Conservation (phyloP, 148 eudicot species). For the Arctostaphylos glauca region DNA sequence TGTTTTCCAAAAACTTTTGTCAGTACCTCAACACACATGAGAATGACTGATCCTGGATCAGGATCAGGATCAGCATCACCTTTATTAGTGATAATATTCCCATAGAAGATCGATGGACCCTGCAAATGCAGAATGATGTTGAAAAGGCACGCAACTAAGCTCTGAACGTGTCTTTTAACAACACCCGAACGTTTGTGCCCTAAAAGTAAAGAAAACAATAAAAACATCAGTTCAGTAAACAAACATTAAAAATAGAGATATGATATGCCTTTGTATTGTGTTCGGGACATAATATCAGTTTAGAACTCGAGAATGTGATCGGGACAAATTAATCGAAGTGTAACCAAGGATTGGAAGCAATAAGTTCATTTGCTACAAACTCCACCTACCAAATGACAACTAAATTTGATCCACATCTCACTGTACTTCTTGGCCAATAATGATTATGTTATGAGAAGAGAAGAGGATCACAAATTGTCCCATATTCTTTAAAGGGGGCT, state of each 20-base stretch:
- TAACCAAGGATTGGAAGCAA: not conserved
- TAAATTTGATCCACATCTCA: not conserved
- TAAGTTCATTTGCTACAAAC: not conserved
- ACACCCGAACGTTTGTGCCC: slow-evolving; percentile 55
- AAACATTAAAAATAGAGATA: not conserved
- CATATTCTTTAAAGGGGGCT: not conserved
- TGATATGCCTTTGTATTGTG: not conserved
- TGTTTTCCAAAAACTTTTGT: slow-evolving; percentile 69
- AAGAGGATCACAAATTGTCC: not conserved
- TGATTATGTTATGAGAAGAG: no score
- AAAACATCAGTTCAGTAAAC: not conserved
- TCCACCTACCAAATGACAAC: not conserved
- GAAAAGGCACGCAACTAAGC: slow-evolving; percentile 63
- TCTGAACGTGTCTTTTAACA: slow-evolving; percentile 55
- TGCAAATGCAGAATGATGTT: slow-evolving; percentile 77
- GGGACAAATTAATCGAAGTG: not conserved
- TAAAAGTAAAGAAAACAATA: slow-evolving; percentile 40
- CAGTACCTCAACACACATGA: slow-evolving; percentile 80
- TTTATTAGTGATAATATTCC: slow-evolving; percentile 17
- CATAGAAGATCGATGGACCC: slow-evolving; percentile 54
- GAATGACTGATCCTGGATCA: slow-evolving; percentile 75
- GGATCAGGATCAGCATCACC: slow-evolving; percentile 57
- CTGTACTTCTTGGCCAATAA: not conserved
- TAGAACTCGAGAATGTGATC: not conserved
- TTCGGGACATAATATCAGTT: not conserved